Evolutionary conservation across 306 rosid genomes (phyloP), one percentile per base, ranked within the genome.

Genomic region (Canavalia ensiformis): DNA sequence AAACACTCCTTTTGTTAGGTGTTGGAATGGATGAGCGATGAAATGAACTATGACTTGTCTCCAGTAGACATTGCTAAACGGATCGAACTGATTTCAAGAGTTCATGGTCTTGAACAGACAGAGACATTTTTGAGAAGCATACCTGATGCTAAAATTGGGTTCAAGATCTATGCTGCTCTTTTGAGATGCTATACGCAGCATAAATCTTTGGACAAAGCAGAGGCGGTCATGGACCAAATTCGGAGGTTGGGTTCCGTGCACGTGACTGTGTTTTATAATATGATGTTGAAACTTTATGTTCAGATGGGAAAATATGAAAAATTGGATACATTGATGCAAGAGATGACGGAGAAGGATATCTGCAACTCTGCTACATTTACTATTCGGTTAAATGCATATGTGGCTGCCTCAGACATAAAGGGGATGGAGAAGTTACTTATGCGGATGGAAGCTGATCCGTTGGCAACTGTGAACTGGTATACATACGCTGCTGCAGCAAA

Each of bases 71-170:
- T 80, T 60, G 97, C 94, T 34, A 58, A 81, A 31, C 87, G 35
- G 39, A 62, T 92, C 45, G 77, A 85, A 85, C 85, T 93, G 84
- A 86, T 93, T 66, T 91, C 92, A 9, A 89, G 84, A 85, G 91
- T 90, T 25, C 84, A 6, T 63, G 92, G 94, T 72, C 72, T 85
- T 69, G 90, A 88, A 59, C 83, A 86, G 81, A 92, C 97, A n/a
- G 88, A 93, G 82, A 82, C 54, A 64, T 91, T 81, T 74, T 88
- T 88, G 42, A 55, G 67, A 65, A 77, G 82, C 78, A 62, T 91
- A 31, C 84, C 80, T 2, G 83, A 78, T 47, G 68, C 85, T 55
- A 79, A 76, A 72, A 75, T 84, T 80, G 88, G 39, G 49, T 78
- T 78, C 42, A 82, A 81, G 66, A 55, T 88, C 55, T 79, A 91